phyloP scores from a whole-genome alignment of 2,329 filamentous ascomycete genomes.

The Colletotrichum destructivum region DNA sequence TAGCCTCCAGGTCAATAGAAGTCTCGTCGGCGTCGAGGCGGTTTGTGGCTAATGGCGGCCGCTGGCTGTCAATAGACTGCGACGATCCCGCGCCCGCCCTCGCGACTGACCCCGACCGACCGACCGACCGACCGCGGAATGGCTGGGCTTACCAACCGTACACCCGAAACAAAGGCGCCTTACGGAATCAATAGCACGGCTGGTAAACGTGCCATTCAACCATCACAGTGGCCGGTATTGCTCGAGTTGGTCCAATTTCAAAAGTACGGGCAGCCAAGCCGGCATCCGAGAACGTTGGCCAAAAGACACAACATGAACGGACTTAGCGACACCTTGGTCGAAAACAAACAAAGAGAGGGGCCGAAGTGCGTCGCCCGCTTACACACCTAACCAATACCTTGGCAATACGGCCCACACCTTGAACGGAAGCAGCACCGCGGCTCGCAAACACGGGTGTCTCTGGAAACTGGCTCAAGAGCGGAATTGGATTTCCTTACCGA shows the following conservation, averaged over 20 bases:
- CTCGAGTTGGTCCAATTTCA: not conserved
- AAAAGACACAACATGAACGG: no score
- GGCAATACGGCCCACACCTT: slow-evolving; percentile 6
- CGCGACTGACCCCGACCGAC: not conserved
- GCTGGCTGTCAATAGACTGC: slow-evolving; percentile 8
- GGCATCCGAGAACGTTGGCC: not conserved
- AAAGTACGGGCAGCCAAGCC: not conserved
- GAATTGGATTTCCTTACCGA: slow-evolving; percentile 44
- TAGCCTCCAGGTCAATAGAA: not conserved
- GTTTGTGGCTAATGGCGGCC: not conserved
- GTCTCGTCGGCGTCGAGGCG: not conserved
- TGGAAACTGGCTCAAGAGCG: slow-evolving; percentile 46
- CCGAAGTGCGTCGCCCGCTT: not conserved
- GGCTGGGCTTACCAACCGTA: slow-evolving; percentile 28
- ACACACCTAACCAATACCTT: slow-evolving; percentile 4
- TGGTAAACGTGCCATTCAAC: not conserved
- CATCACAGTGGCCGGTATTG: not conserved
- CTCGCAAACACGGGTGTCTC: slow-evolving; percentile 57
- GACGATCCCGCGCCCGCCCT: not conserved
- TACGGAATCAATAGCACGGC: slow-evolving; percentile 18
- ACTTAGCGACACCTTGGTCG: not conserved
- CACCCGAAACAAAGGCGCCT: slow-evolving; percentile 21
- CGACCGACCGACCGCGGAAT: not conserved
- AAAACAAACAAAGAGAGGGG: not conserved
- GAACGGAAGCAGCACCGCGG: slow-evolving; percentile 59